Base-by-base conservation (phyloP, 306 rosid genomes). In the Vigna mungo region DNA sequence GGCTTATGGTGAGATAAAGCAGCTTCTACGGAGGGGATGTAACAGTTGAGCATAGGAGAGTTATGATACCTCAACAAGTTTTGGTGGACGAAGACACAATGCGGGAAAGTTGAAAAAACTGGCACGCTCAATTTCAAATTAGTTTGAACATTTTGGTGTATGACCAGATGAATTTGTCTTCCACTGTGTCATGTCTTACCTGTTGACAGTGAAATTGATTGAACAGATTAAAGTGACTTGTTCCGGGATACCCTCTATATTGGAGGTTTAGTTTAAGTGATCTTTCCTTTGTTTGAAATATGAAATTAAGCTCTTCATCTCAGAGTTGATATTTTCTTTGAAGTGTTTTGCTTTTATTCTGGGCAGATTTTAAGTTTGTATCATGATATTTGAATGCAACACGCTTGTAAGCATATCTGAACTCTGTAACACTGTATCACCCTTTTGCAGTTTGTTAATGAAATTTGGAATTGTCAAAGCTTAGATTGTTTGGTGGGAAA, bases 51-150 rank as follows among this genome's bases (percentile, higher is more conserved):
- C 6, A 41, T 30, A 18, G 51, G 55, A 54, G 2, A 43, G 17
- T 20, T 46, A 11, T 34, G 75, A 55, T 74, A 23, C 44, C 64
- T 46, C 14, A 5, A 56, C 75, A 48, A 46, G 77, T 69, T 63
- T 69, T 36, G 64, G 60, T 23, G 56, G 60, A 64, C 48, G 65
- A 21, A 44, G 18, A 9, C 72, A 14, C 39, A 18, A 36, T 37
- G 41, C 13, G 55, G 55, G 37, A 71, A 52, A 34, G 58, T 59
- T 76, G 68, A 47, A 54, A 56, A 11, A 18, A 43, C 46, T 25
- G 47, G 39, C 18, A 43, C 49, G 37, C 48, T 47, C 30, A 23
- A 60, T 64, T 59, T 62, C 58, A 53, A 30, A 44, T 11, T 55
- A 11, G 63, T 69, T 56, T 63, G 65, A 59, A 59, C 9, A 14